A percentile compares a stretch with the other conserved stretches of the same genome.
Conservation (phyloP, 768 basidiomycete species). For the Tubosaeta sp. region DNA sequence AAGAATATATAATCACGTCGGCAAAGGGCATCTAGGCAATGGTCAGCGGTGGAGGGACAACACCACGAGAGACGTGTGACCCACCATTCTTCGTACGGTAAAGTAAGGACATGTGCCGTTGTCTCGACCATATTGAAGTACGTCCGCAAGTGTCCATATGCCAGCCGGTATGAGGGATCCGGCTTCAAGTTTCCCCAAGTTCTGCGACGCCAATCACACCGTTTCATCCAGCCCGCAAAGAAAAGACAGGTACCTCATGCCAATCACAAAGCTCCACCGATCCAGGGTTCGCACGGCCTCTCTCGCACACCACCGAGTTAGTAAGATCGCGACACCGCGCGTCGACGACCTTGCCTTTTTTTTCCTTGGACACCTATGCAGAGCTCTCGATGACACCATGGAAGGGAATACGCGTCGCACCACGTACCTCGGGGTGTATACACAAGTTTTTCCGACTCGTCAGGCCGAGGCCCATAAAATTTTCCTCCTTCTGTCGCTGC, state of each 20-base stretch:
- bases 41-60: neutral
- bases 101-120: slow-evolving; percentile 93
- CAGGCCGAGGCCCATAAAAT: slow-evolving; percentile 84
- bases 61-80: slow-evolving; percentile 13
- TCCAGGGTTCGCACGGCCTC: slow-evolving; percentile 80
- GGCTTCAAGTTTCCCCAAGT: slow-evolving; percentile 74
- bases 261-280: slow-evolving; percentile 90
- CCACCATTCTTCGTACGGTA: slow-evolving; percentile 90
- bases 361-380: slow-evolving; percentile 91
- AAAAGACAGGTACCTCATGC: slow-evolving; percentile 74
- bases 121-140: slow-evolving; percentile 83
- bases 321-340: slow-evolving; percentile 96
- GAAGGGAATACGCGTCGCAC: neutral
- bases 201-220: slow-evolving; percentile 42
- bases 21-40: slow-evolving; percentile 87
- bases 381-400: neutral
- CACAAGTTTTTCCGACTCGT: slow-evolving; percentile 97
- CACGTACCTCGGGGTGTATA: slow-evolving; percentile 85
- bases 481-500: slow-evolving; percentile 70
- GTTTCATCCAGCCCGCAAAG: neutral
- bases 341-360: slow-evolving; percentile 97
- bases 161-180: slow-evolving; percentile 81
- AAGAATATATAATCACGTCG: slow-evolving; percentile 96
- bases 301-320: slow-evolving; percentile 76
- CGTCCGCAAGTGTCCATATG: slow-evolving; percentile 91